Percentiles rank a stretch among this genome's conserved stretches.
phyloP scores from a whole-genome alignment of 352 stramenopile genomes.

The Elongisporangium undulatum region DNA sequence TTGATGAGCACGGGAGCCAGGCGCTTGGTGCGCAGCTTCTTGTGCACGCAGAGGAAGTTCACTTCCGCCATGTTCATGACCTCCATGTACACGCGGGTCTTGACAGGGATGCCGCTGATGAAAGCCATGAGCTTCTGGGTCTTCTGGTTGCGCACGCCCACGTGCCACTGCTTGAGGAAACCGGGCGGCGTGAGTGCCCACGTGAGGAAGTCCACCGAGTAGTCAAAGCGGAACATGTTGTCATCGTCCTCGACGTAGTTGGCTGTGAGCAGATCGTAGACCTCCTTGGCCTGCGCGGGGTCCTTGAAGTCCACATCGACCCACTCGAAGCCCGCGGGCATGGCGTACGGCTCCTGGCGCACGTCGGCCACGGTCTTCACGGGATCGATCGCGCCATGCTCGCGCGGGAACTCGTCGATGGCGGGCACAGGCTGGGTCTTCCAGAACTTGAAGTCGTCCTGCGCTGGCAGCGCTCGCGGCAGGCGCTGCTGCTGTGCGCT shows the following conservation, averaged over 20 bases:
- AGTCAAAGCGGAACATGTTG: constrained; percentile 95
- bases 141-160: constrained; percentile 92
- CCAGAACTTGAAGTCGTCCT: constrained; percentile 88
- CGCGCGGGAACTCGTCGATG: constrained; percentile 33
- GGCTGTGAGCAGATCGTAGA: constrained; percentile 95
- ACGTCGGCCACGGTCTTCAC: constrained; percentile 90
- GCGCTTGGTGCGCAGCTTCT: constrained; percentile 95
- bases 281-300: constrained; percentile 71
- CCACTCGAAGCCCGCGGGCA: constrained; percentile 96
- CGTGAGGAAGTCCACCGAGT: constrained; percentile 78
- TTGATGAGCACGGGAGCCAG: constrained; percentile 99
- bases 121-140: constrained; percentile 96
- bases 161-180: constrained; percentile 91
- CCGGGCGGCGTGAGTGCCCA: constrained; percentile 94
- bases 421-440: constrained; percentile 85
- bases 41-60: constrained; percentile 99
- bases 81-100: constrained; percentile 54
- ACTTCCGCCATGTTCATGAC: constrained; percentile 90
- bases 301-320: constrained; percentile 87
- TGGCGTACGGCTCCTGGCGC: constrained; percentile 91
- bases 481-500: constrained; percentile 12
- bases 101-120: constrained; percentile 95
- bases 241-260: constrained; percentile 99
- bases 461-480: constrained; percentile 8
- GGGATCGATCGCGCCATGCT: constrained; percentile 90